phyloP scores from a whole-genome alignment of 1,284 basidiomycete genomes.

The Pholiota adiposa region DNA sequence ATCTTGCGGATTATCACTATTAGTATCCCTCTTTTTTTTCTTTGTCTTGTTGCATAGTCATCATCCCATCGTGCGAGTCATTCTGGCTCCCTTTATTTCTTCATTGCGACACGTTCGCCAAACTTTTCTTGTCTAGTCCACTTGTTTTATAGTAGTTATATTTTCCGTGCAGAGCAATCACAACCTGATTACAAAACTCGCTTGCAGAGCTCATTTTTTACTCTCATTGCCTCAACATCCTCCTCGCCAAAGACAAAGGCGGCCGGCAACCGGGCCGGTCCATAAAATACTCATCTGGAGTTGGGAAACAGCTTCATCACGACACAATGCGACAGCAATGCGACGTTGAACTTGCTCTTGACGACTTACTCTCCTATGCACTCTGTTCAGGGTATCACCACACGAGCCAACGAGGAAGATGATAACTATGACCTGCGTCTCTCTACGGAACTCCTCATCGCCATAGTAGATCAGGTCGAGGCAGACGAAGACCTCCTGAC shows the following conservation, averaged over 20 bases:
- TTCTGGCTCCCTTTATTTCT: conserved; percentile 1
- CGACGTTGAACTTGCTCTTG: too few species aligned
- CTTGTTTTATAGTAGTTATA: conserved; percentile 13
- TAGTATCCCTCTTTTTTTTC: conserved; percentile 1
- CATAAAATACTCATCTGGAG: too few species aligned
- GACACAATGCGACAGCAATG: too few species aligned
- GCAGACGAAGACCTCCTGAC: conserved; percentile 18
- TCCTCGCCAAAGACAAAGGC: too few species aligned
- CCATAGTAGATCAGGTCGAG: conserved; percentile 17
- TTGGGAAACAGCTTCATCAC: too few species aligned
- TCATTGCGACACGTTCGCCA: not conserved
- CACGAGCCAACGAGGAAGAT: not conserved
- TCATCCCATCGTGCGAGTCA: conserved; percentile 1
- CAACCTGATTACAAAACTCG: conserved; percentile 4
- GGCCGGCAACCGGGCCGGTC: too few species aligned
- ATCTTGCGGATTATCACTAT: conserved; percentile 1
- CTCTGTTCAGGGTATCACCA: too few species aligned
- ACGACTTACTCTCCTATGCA: too few species aligned
- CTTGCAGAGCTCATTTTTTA: not conserved
- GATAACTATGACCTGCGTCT: not conserved
- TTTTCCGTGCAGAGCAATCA: conserved; percentile 9
- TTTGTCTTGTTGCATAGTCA: conserved; percentile 8
- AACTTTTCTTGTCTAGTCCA: not conserved
- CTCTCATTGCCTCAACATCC: too few species aligned
- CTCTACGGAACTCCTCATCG: conserved; percentile 20